phyloP scores from a whole-genome alignment of 768 basidiomycete genomes.

The Phlebiopsis flavidoalba region DNA sequence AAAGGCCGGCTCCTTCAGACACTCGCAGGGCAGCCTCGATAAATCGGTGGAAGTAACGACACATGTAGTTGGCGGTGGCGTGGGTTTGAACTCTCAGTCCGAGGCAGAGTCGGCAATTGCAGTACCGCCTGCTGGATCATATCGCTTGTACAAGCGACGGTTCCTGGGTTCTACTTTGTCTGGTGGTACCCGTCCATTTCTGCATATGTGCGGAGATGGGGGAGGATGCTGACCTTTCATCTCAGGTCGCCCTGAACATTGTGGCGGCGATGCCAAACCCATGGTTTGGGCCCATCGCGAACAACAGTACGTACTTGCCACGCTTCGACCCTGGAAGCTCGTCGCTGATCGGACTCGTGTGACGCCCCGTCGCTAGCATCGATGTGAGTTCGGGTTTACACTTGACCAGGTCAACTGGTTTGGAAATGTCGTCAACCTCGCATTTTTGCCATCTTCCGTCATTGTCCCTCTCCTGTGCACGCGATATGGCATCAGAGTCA shows the following conservation, averaged over 20 bases:
- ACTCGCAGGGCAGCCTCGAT: neutral
- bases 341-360: neutral
- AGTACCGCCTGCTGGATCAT: conserved; percentile 22
- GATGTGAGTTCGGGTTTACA: conserved; percentile 59
- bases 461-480: conserved; percentile 52
- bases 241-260: conserved; percentile 56
- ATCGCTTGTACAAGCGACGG: conserved; percentile 65
- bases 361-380: conserved; percentile 36
- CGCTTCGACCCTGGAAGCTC: neutral
- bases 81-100: neutral
- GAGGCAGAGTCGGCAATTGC: neutral
- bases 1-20: neutral
- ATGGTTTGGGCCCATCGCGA: conserved; percentile 85
- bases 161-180: conserved; percentile 53
- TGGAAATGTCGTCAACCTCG: conserved; percentile 57
- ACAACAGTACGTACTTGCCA: conserved; percentile 40
- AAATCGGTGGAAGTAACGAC: neutral
- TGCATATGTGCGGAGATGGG: neutral
- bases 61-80: neutral
- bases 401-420: conserved; percentile 78
- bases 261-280: conserved; percentile 64
- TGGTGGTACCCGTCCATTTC: neutral
- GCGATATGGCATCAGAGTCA: conserved; percentile 55
- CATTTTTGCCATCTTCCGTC: conserved; percentile 61
- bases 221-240: neutral